These are phyloP conservation scores for Acanthamoeba castellanii DNA, from an alignment of 208 protist species.

Conservation along the genomic window DNA sequence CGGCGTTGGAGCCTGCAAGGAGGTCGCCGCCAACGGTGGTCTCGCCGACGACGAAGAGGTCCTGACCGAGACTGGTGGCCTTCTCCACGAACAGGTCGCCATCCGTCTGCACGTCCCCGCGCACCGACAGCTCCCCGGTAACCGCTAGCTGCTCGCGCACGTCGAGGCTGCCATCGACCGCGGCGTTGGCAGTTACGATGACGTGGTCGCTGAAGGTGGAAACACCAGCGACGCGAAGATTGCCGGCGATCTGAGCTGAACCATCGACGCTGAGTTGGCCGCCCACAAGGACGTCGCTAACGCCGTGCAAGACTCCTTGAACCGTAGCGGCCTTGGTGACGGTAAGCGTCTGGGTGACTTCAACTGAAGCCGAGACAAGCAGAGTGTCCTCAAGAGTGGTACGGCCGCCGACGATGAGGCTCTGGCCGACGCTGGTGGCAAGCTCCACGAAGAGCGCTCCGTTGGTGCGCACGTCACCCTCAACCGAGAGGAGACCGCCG, in stretches of 20 bases:
- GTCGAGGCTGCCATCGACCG: too few species aligned
- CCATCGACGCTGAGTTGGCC: not conserved
- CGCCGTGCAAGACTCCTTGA: not conserved
- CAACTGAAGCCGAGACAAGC: too few species aligned
- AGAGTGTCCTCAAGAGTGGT: not conserved
- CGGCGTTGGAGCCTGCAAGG: not conserved
- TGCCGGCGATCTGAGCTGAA: too few species aligned
- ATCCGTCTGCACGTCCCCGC: not conserved
- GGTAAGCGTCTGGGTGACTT: not conserved
- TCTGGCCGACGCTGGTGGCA: not conserved
- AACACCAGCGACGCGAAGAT: not conserved
- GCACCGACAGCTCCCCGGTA: not conserved
- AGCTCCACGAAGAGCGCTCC: not conserved
- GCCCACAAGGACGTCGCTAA: not conserved
- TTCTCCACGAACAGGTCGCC: slow-evolving; percentile 33
- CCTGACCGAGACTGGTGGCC: not conserved
- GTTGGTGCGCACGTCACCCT: not conserved
- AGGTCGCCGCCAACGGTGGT: not conserved
- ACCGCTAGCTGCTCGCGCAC: not conserved
- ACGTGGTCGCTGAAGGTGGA: slow-evolving; percentile 17
- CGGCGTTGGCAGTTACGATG: too few species aligned
- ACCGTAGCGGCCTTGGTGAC: not conserved
- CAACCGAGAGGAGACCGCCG: not conserved
- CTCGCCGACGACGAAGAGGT: not conserved
- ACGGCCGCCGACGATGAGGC: not conserved